These are phyloP conservation scores for Pleochaeta shiraiana DNA, from an alignment of 2,329 filamentous ascomycete genomes.

Conservation along the genomic window DNA sequence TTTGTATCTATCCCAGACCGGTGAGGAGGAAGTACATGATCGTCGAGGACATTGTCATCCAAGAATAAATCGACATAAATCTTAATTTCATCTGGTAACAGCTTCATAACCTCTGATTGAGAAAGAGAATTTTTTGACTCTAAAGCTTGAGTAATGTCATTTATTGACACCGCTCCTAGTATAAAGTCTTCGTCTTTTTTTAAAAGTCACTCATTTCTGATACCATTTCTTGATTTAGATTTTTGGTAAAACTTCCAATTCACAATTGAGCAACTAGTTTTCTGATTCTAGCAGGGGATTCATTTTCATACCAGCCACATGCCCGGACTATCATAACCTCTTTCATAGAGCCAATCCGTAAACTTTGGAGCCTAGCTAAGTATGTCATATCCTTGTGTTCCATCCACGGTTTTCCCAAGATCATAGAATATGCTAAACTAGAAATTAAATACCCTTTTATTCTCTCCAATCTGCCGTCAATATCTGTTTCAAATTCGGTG, in stretches of 20 bases:
- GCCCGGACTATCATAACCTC: background rate
- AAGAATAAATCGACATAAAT: background rate
- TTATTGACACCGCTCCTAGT: background rate
- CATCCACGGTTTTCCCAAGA: background rate
- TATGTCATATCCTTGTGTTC: no score
- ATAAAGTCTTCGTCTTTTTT: background rate
- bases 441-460: background rate
- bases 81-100: background rate
- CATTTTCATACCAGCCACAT: background rate
- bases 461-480: background rate
- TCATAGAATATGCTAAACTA: background rate
- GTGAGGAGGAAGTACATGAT: no score
- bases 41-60: no score
- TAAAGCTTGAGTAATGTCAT: background rate
- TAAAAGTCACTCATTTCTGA: no score
- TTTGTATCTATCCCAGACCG: no score
- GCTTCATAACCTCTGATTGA: background rate
- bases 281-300: background rate
- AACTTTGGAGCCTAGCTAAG: background rate
- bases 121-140: background rate
- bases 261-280: background rate
- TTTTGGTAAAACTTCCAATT: background rate
- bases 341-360: background rate
- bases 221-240: no score
- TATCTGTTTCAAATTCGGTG: background rate